Base-by-base conservation (phyloP, 441 rosid species). In the Gossypium lobatum region DNA sequence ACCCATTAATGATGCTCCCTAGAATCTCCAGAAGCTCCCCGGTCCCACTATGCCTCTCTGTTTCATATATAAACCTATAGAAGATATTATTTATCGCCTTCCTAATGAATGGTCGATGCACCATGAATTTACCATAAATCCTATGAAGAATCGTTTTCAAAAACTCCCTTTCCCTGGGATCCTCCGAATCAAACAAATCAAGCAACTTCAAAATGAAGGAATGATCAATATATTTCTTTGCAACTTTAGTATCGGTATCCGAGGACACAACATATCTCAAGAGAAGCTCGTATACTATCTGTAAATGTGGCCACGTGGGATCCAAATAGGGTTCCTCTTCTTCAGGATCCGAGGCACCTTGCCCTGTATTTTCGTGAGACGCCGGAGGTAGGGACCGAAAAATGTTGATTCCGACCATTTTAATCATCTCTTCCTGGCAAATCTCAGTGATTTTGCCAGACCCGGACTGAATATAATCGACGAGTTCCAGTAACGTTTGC, bases 1-100 rank as follows among this genome's bases (percentile, higher is more conserved):
- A 94, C 39, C 98, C 98, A 83, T 94, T 94, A 42, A 92, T 91
- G 54, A 94, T 92, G 81, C 98, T 94, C 67, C 97, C 97, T 25
- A 94, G 80, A 76, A 94, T 91, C 88, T 94, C 97, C 86, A 94
- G 73, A 62, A 94, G 87, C 85, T 92, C 97, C 1, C 93, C 97
- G 14, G 92, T 83, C 64, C 98, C 97, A 50, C 88, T 80, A 76
- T 91, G 95, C 83, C 93, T 92, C 80, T 91, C 97, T 2, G 95
- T 92, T 86, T 92, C 98, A 37, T 91, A 92, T 71, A 94, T 89
- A 85, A 89, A 93, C 78, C 93, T 84, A 73, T 89, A 93, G 70
- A 93, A 93, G 62, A 92, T 93, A 74, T 92, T 76, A 75, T 93
- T 93, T 18, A 89, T 90, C 1, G 89, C 90, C 82, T 92, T 93